These are phyloP conservation scores for Pseudohalonectria lignicola DNA, from an alignment of 2,329 filamentous ascomycete genomes.

Conservation along the genomic window DNA sequence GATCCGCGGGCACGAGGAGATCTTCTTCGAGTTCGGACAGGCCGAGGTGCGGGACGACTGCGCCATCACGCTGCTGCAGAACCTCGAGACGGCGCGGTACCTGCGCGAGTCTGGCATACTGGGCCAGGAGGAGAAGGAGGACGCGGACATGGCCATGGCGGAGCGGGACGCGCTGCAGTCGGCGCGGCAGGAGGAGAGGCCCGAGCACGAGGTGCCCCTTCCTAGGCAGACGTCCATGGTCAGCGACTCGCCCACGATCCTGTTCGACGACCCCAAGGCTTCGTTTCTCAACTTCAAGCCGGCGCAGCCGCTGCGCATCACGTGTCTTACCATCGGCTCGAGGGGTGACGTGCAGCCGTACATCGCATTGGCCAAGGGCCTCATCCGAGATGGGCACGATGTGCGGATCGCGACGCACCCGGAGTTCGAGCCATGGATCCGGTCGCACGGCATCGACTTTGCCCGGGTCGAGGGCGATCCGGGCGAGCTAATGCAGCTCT, in stretches of 20 bases:
- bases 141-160: constrained; percentile 63
- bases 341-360: constrained; percentile 96
- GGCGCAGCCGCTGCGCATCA: constrained; percentile 65
- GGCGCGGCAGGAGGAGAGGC: constrained; percentile 48
- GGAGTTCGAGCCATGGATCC: constrained; percentile 83
- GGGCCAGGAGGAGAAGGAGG: constrained; percentile 56
- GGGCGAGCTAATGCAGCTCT: constrained; percentile 87
- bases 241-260: constrained; percentile 57
- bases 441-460: constrained; percentile 91
- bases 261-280: constrained; percentile 81
- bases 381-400: constrained; percentile 78
- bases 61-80: constrained; percentile 66
- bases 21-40: constrained; percentile 88
- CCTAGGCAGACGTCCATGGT: constrained; percentile 32
- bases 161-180: constrained; percentile 74
- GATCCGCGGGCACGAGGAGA: constrained; percentile 84
- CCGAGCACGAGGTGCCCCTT: constrained; percentile 37
- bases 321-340: constrained; percentile 91
- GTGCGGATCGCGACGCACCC: constrained; percentile 82
- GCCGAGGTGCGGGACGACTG: constrained; percentile 80
- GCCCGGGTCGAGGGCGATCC: constrained; percentile 82
- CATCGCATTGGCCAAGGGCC: constrained; percentile 86
- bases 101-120: constrained; percentile 60
- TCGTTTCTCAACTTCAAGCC: constrained; percentile 92
- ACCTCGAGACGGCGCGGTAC: constrained; percentile 61